A percentile compares a stretch with the other conserved stretches of the same genome.
Conservation (phyloP, 1,284 basidiomycete genomes). For the Sporisorium iseilematis-ciliati region DNA sequence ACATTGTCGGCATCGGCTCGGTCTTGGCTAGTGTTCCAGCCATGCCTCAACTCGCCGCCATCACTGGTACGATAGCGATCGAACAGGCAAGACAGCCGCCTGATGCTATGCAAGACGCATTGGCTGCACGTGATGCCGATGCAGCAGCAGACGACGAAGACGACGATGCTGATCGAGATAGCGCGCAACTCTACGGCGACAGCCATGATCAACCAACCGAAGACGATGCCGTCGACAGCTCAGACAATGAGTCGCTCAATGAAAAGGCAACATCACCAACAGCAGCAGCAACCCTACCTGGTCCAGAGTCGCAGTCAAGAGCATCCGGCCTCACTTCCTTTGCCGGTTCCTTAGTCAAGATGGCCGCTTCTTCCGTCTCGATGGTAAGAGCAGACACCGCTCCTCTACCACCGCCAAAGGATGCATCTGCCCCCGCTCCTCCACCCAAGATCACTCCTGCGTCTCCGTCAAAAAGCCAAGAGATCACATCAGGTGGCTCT, state of each 20-base stretch:
- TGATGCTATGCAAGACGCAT: slow-evolving; percentile 51
- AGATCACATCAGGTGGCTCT: slow-evolving; percentile 45
- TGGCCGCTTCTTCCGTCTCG: slow-evolving; percentile 24
- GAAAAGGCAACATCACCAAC: slow-evolving; percentile 9
- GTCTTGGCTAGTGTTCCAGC: slow-evolving; percentile 82
- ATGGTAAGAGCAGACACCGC: slow-evolving; percentile 40
- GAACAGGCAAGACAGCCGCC: slow-evolving; percentile 80
- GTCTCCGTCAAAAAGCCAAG: slow-evolving; percentile 10
- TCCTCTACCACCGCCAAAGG: slow-evolving; percentile 43
- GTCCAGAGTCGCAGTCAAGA: slow-evolving; percentile 10
- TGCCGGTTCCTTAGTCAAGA: slow-evolving; percentile 36
- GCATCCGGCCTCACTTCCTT: slow-evolving; percentile 26
- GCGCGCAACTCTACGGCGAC: slow-evolving; percentile 12
- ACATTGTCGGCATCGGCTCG: slow-evolving; percentile 86
- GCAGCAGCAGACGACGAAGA: slow-evolving; percentile 71
- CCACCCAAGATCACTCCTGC: slow-evolving; percentile 5
- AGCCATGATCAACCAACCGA: slow-evolving; percentile 26
- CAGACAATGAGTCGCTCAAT: slow-evolving; percentile 39
- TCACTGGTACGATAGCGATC: slow-evolving; percentile 85
- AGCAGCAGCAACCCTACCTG: not conserved
- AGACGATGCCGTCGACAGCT: slow-evolving; percentile 42
- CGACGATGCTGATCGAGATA: slow-evolving; percentile 1
- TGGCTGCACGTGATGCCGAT: slow-evolving; percentile 28
- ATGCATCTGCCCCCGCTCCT: slow-evolving; percentile 2
- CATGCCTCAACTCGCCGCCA: slow-evolving; percentile 79